These are phyloP conservation scores for Plectosphaerella sp. DNA, from an alignment of 2,329 filamentous ascomycete genomes.

Conservation along the genomic window DNA sequence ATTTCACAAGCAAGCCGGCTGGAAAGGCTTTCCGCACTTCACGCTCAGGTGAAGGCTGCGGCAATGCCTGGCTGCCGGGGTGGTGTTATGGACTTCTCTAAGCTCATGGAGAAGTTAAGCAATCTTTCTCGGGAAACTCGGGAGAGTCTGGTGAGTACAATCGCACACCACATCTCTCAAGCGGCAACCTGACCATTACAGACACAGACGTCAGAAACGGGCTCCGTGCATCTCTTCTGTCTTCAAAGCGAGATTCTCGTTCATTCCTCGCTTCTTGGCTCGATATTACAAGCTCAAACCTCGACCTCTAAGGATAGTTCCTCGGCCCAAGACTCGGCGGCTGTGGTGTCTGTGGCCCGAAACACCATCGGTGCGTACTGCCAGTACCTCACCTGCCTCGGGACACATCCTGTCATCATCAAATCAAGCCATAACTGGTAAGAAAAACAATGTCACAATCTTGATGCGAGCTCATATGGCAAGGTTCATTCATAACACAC, in stretches of 20 bases:
- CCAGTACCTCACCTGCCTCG: conserved; percentile 18
- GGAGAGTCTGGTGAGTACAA: no score
- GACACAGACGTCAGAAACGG: conserved; percentile 5
- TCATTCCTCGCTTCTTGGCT: conserved; percentile 24
- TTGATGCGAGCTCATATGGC: not conserved
- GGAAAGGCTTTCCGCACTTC: conserved; percentile 8
- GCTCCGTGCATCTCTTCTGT: conserved; percentile 22
- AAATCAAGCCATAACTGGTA: not conserved
- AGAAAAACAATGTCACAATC: not conserved
- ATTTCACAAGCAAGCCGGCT: conserved; percentile 11
- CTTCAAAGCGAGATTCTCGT: conserved; percentile 27
- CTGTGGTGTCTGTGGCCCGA: conserved; percentile 25
- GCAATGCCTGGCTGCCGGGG: not conserved
- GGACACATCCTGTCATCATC: not conserved
- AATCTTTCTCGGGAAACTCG: not conserved
- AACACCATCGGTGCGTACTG: conserved; percentile 27
- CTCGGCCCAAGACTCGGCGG: conserved; percentile 14
- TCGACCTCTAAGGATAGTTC: not conserved
- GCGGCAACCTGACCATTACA: not conserved
- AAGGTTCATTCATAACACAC: not conserved
- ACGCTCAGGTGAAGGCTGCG: conserved; percentile 22
- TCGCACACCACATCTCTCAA: conserved; percentile 19
- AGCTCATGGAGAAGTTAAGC: conserved; percentile 21
- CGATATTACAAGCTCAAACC: conserved; percentile 24
- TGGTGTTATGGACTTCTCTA: not conserved